Percentiles rank a stretch among this genome's conserved stretches.
Conservation (phyloP, 306 rosid species). For the Begonia loranthoides region DNA sequence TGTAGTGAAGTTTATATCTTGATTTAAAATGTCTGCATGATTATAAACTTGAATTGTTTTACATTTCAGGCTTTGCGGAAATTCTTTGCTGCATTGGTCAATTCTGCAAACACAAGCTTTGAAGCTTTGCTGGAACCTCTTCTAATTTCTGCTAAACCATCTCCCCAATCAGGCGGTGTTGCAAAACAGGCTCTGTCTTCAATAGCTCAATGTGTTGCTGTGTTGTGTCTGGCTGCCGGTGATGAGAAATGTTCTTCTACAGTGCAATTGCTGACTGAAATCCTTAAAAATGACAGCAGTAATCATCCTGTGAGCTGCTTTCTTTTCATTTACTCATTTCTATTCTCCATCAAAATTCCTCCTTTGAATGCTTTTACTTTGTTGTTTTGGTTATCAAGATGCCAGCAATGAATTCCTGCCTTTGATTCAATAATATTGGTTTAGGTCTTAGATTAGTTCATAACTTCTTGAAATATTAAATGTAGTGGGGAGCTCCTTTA, state of each 20-base stretch:
- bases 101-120: constrained; percentile 90
- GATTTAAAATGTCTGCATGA: constrained; percentile 14
- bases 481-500: too few species aligned
- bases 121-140: constrained; percentile 83
- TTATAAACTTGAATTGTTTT: constrained; percentile 7
- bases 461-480: too few species aligned
- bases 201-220: constrained; percentile 94
- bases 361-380: too few species aligned
- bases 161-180: constrained; percentile 93
- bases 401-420: neutral
- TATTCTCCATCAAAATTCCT: too few species aligned
- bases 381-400: too few species aligned
- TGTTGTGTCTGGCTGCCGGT: constrained; percentile 96
- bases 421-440: neutral
- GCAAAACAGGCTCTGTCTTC: constrained; percentile 97
- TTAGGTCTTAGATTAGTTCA: neutral
- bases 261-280: constrained; percentile 84
- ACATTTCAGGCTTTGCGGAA: constrained; percentile 73
- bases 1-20: constrained; percentile 8
- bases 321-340: neutral
- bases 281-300: constrained; percentile 69
- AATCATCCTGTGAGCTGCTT: constrained; percentile 54
- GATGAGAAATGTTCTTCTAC: constrained; percentile 79
- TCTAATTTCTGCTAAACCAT: constrained; percentile 82
- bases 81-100: constrained; percentile 83